Percentiles rank a stretch among this genome's conserved stretches.
These are phyloP conservation scores for Fennellomyces sp. DNA, from an alignment of 371 early-diverging fungal species.

Conservation along the genomic window DNA sequence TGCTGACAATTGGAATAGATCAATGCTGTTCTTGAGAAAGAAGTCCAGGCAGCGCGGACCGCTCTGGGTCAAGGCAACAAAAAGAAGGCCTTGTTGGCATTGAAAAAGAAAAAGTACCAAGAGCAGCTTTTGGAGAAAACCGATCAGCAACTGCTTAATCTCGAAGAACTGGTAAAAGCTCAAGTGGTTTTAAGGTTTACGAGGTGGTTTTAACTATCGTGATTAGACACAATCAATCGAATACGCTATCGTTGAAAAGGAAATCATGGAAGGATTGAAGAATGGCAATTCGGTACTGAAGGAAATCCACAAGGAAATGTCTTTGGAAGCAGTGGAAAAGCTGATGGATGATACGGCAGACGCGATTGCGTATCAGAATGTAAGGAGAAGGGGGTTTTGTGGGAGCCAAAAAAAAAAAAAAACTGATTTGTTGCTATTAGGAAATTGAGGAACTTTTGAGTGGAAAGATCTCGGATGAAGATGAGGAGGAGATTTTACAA, in stretches of 20 bases:
- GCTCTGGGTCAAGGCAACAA: constrained; percentile 76
- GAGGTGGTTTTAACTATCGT: background rate
- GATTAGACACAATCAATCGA: constrained; percentile 83
- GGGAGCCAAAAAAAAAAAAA: no score
- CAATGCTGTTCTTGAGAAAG: constrained; percentile 64
- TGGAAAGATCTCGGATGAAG: constrained; percentile 73
- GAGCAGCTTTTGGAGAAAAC: constrained; percentile 83
- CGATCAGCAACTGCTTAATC: constrained; percentile 81
- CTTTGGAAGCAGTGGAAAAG: constrained; percentile 90
- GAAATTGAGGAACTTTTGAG: constrained; percentile 82
- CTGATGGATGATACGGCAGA: constrained; percentile 96
- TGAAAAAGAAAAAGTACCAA: constrained; percentile 95
- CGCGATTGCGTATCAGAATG: constrained; percentile 94
- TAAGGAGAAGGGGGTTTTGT: constrained; percentile 11
- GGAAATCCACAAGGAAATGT: constrained; percentile 89
- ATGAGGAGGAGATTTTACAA: constrained; percentile 82
- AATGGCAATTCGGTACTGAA: constrained; percentile 86
- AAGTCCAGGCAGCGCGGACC: constrained; percentile 65
- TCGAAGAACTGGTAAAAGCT: constrained; percentile 81
- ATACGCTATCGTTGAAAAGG: constrained; percentile 88
- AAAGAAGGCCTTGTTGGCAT: constrained; percentile 82
- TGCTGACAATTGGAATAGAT: constrained; percentile 48
- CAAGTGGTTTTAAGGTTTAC: background rate
- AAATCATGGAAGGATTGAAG: constrained; percentile 83
- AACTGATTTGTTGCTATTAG: constrained; percentile 38